Conservation (phyloP, 805 yeast species). For the Ogataea pini region DNA sequence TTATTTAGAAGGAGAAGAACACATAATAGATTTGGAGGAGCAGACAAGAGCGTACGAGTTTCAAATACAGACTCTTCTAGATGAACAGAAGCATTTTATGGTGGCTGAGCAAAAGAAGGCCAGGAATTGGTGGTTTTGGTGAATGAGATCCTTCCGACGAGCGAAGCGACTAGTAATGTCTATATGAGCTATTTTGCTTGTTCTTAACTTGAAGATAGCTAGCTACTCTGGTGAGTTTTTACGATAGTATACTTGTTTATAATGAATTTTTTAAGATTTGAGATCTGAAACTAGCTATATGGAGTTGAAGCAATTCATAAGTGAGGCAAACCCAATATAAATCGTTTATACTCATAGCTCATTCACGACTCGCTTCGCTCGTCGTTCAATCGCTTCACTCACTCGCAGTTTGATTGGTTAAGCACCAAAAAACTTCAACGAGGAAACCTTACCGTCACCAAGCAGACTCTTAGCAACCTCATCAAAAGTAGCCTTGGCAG, state of each 20-base stretch:
- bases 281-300: neutral
- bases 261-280: neutral
- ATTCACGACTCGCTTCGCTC: too few species aligned
- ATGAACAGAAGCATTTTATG: slow-evolving; percentile 24
- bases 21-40: slow-evolving; percentile 25
- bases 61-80: slow-evolving; percentile 30
- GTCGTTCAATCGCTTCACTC: neutral
- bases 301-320: too few species aligned
- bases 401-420: neutral
- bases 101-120: slow-evolving; percentile 4
- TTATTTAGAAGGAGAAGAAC: slow-evolving; percentile 34
- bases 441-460: slow-evolving; percentile 53
- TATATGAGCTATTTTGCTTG: too few species aligned
- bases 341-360: too few species aligned
- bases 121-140: slow-evolving; percentile 23
- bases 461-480: slow-evolving; percentile 56
- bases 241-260: slow-evolving; percentile 2
- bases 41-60: slow-evolving; percentile 27
- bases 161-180: too few species aligned
- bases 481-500: slow-evolving; percentile 59
- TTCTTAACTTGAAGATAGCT: too few species aligned
- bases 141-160: neutral
- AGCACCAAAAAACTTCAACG: slow-evolving; percentile 22
- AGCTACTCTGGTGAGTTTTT: too few species aligned
- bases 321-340: too few species aligned